Evolutionary conservation across 139 green algal genomes (phyloP).

Genomic region (Chlorella sp.): DNA sequence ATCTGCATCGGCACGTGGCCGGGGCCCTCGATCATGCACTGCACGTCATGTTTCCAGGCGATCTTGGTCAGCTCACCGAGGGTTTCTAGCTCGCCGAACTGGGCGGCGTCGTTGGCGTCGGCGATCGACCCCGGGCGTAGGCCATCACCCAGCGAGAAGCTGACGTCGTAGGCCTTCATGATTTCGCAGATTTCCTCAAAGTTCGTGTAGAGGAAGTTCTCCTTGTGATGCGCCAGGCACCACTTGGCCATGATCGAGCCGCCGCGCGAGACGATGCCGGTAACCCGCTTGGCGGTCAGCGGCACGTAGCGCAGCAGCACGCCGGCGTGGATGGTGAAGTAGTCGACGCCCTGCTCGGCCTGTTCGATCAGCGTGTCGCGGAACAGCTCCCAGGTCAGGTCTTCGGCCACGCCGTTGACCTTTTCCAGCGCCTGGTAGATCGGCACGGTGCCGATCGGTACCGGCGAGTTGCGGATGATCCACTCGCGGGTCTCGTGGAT

Average conservation of each 20-base stretch:
- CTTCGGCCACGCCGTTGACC: constrained; percentile 79
- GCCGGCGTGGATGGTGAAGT: constrained; percentile 98
- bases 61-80: constrained; percentile 94
- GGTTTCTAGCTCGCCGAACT: constrained; percentile 96
- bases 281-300: constrained; percentile 91
- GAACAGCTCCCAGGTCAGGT: constrained; percentile 98
- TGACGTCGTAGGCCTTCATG: constrained; percentile 91
- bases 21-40: constrained; percentile 98
- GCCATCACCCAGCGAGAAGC: constrained; percentile 92
- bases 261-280: constrained; percentile 94
- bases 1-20: constrained; percentile 97
- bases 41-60: constrained; percentile 94
- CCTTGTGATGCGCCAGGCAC: constrained; percentile 88
- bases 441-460: constrained; percentile 89
- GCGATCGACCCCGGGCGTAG: constrained; percentile 82
- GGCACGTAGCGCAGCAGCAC: constrained; percentile 93
- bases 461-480: constrained; percentile 94
- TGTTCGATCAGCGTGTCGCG: constrained; percentile 94
- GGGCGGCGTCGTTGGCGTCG: constrained; percentile 96
- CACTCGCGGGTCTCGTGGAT: constrained; percentile 97
- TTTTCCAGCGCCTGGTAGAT: constrained; percentile 97
- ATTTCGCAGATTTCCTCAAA: constrained; percentile 99
- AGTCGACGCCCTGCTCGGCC: constrained; percentile 97
- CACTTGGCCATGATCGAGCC: constrained; percentile 97
- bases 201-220: constrained; percentile 99